Conservation (phyloP, 352 stramenopile genomes). For the Pythium biforme region DNA sequence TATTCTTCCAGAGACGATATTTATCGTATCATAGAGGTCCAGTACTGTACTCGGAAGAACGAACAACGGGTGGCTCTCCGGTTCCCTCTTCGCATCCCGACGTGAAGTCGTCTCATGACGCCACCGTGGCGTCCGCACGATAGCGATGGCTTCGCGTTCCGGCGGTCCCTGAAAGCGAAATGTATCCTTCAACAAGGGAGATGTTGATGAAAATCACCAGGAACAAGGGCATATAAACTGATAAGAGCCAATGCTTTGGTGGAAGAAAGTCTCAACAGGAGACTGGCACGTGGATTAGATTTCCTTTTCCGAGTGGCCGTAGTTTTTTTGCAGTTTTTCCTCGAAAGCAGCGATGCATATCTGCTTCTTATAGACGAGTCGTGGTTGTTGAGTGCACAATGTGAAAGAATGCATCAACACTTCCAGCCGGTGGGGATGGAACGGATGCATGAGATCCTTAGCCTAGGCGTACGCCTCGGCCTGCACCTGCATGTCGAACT, state of each 20-base stretch:
- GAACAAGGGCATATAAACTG: too few relatives aligned
- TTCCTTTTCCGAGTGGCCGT: neutral
- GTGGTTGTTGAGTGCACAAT: neutral
- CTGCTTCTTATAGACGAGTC: slow-evolving; percentile 11
- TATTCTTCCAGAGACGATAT: neutral
- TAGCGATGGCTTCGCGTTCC: neutral
- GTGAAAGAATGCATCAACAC: neutral
- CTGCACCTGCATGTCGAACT: slow-evolving; percentile 41
- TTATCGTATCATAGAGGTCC: neutral
- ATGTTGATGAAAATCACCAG: neutral
- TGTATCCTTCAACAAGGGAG: neutral
- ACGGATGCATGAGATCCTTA: neutral
- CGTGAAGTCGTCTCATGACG: slow-evolving; percentile 1
- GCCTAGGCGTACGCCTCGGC: slow-evolving; percentile 41
- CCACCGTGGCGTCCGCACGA: too few relatives aligned
- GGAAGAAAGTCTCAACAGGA: slow-evolving; percentile 1
- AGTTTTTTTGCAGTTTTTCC: slow-evolving; percentile 1
- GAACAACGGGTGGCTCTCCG: neutral
- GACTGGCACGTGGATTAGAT: slow-evolving; percentile 8
- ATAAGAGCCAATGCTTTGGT: neutral
- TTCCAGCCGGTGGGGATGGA: slow-evolving; percentile 5
- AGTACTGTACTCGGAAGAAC: neutral
- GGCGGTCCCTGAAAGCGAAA: neutral
- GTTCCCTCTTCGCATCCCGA: neutral
- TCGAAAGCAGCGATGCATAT: neutral